Conservation (phyloP, 352 stramenopile genomes). For the Globisporangium irregulare region DNA sequence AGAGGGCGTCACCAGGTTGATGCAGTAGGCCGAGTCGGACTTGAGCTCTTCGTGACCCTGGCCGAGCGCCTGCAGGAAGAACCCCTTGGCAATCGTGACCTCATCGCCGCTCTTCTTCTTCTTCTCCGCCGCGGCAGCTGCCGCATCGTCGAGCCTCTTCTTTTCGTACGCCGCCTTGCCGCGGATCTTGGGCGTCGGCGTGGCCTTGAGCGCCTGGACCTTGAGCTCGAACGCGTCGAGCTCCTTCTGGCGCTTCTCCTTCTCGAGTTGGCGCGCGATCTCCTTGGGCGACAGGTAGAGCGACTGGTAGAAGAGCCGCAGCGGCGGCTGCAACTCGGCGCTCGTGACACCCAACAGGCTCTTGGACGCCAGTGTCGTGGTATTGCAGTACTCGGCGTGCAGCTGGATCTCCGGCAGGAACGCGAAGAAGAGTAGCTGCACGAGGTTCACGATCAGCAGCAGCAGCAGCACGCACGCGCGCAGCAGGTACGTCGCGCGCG, state of each 20-base stretch:
- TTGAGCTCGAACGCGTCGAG: constrained; percentile 19
- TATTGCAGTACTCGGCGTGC: constrained; percentile 62
- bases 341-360: constrained; percentile 44
- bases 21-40: constrained; percentile 65
- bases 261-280: constrained; percentile 42
- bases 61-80: constrained; percentile 70
- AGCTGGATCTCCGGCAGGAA: constrained; percentile 65
- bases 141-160: constrained; percentile 4
- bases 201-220: constrained; percentile 12
- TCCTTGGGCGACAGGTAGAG: constrained; percentile 67
- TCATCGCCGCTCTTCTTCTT: constrained; percentile 22
- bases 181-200: constrained; percentile 21
- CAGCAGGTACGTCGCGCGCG: constrained; percentile 57
- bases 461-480: constrained; percentile 69
- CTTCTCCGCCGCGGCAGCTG: not conserved
- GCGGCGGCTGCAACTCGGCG: constrained; percentile 46
- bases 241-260: constrained; percentile 36
- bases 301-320: constrained; percentile 77
- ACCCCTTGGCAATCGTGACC: constrained; percentile 41
- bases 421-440: constrained; percentile 75
- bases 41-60: constrained; percentile 68
- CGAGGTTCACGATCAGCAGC: constrained; percentile 64
- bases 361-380: constrained; percentile 38
- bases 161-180: constrained; percentile 11
- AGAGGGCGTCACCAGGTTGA: constrained; percentile 67